Base-by-base conservation (phyloP, 805 yeast species). In the Jamesozyma gamospora region DNA sequence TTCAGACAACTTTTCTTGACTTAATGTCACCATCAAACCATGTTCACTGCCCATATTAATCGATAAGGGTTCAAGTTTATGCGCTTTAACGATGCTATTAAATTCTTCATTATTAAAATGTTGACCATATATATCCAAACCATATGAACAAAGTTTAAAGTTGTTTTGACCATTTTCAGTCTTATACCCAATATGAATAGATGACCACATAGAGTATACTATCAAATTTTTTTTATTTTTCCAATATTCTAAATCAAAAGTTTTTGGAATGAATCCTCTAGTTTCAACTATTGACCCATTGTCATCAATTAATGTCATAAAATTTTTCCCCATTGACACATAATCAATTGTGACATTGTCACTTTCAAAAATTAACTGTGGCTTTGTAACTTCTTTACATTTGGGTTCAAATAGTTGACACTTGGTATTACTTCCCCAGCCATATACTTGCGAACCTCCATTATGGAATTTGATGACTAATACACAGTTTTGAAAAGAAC, bases 101-200 rank as follows among this genome's bases (percentile, higher is more conserved):
- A 33, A 15, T 21, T 34, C 19, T 2, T 37, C 15, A 39, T 43
- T 6, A 63, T 58, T 30, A 10, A 66, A 67, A 13, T 70, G 44
- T 58, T 90, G 97, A 3, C 80, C 80, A 52, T 83, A 92, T 13
- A 79, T 71, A 53, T 82, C 75, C 59, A 84, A 86, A 0, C 97
- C 97, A 40, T 66, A 46, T 0, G 92, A 77, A 5, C 44, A 17
- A 1, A 77, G 51, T 29, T 34, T 9, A 16, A 32, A 32, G 11
- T n/a, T 16, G 3, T 39, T 28, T 39, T 19, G 33, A 16, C 27
- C 45, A 28, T 66, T 29, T n/a, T n/a, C n/a, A n/a, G n/a, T n/a
- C n/a, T n/a, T n/a, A n/a, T 8, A 21, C 24, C 8, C 24, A 1
- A 75, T 43, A 58, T 84, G 95, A 0, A 82, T 43, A 0, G 94